Conservation (phyloP, 179 eudicot genomes). For the Kewa caespitosa region DNA sequence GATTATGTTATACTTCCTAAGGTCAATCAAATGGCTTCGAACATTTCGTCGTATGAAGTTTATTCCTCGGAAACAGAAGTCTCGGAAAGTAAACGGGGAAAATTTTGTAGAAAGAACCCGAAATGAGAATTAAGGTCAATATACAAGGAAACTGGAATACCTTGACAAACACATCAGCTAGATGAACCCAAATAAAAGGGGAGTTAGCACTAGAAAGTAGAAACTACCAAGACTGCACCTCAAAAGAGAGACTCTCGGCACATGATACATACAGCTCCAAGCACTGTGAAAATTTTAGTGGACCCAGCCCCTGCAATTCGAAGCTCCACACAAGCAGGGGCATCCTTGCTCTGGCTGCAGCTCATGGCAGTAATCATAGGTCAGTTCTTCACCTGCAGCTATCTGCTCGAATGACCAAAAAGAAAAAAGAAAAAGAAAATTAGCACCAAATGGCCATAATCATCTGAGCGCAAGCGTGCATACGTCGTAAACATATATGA, state of each 20-base stretch:
- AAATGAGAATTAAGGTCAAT: not conserved
- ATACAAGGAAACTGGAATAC: constrained; percentile 11
- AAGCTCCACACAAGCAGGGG: constrained; percentile 66
- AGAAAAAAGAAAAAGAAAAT: constrained; percentile 5
- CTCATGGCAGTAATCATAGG: constrained; percentile 55
- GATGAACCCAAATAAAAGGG: too few species aligned
- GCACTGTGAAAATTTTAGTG: constrained; percentile 15
- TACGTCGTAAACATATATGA: too few species aligned
- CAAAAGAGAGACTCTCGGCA: not conserved
- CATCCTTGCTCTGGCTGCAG: constrained; percentile 57
- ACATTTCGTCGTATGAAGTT: too few species aligned
- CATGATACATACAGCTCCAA: constrained; percentile 8
- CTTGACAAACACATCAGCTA: too few species aligned
- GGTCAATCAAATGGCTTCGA: too few species aligned
- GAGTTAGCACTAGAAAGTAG: too few species aligned
- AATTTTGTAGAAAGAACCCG: not conserved
- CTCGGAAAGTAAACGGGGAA: not conserved
- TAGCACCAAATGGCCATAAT: too few species aligned
- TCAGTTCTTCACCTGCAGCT: constrained; percentile 75
- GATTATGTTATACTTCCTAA: too few species aligned
- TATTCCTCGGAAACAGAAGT: too few species aligned
- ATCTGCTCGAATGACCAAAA: constrained; percentile 48
- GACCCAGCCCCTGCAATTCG: constrained; percentile 75
- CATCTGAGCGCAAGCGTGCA: too few species aligned
- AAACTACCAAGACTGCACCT: not conserved